Evolutionary conservation across 1,284 basidiomycete genomes (phyloP).

Genomic region (Pholiota adiposa): DNA sequence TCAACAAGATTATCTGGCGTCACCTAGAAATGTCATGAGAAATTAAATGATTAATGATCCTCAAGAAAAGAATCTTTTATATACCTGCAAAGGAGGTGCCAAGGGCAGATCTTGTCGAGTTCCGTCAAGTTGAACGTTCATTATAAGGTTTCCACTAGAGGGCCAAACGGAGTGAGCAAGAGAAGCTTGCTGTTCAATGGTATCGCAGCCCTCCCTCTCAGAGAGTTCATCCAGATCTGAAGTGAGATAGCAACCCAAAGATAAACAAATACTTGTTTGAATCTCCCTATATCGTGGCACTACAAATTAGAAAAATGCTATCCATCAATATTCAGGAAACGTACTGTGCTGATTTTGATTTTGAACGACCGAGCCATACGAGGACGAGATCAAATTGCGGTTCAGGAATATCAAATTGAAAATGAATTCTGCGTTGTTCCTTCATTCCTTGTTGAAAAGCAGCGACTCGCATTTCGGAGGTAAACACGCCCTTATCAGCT

Average conservation of each 20-base stretch:
- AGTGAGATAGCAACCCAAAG: slow-evolving; percentile 38
- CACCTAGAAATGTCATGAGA: slow-evolving; percentile 32
- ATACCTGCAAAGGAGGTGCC: slow-evolving; percentile 43
- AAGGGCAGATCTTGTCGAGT: slow-evolving; percentile 29
- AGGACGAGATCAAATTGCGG: slow-evolving; percentile 24
- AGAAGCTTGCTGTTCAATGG: slow-evolving; percentile 25
- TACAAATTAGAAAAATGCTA: neutral
- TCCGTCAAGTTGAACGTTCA: slow-evolving; percentile 32
- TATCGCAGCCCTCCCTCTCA: slow-evolving; percentile 17
- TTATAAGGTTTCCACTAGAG: slow-evolving; percentile 26
- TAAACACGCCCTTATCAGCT: slow-evolving; percentile 23
- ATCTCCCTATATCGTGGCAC: slow-evolving; percentile 26
- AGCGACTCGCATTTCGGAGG: slow-evolving; percentile 26
- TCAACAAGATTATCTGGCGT: slow-evolving; percentile 46
- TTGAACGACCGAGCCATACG: slow-evolving; percentile 31
- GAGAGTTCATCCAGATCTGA: slow-evolving; percentile 21
- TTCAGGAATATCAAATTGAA: slow-evolving; percentile 31
- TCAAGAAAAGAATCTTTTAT: too few species aligned
- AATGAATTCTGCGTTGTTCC: slow-evolving; percentile 20
- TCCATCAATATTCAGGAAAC: neutral
- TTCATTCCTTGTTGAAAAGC: slow-evolving; percentile 25
- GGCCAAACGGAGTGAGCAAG: slow-evolving; percentile 36
- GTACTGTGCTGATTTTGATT: neutral
- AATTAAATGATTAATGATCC: too few species aligned
- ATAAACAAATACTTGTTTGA: slow-evolving; percentile 33